Evolutionary conservation across 2,329 filamentous ascomycete genomes (phyloP).

Genomic region (Huntiella moniliformis): DNA sequence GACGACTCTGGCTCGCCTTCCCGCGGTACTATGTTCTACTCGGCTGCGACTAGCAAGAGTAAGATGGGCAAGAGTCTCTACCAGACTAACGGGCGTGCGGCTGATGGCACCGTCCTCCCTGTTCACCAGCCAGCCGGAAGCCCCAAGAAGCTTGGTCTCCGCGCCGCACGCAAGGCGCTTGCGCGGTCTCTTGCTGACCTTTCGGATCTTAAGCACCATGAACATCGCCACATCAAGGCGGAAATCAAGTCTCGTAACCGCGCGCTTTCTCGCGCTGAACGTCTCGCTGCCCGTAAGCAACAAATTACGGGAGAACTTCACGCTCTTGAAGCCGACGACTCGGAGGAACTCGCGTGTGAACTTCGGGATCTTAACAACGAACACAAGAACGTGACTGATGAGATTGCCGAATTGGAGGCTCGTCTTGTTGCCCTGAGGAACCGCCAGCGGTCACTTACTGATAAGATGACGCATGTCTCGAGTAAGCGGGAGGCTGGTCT

Average conservation of each 20-base stretch:
- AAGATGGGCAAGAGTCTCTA: conserved; percentile 26
- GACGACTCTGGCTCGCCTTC: conserved; percentile 21
- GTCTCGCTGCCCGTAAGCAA: conserved; percentile 29
- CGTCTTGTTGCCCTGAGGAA: conserved; percentile 41
- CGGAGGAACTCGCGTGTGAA: conserved; percentile 40
- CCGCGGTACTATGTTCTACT: conserved; percentile 23
- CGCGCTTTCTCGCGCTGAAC: conserved; percentile 38
- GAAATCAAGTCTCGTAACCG: conserved; percentile 37
- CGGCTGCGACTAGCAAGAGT: conserved; percentile 22
- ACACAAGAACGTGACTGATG: conserved; percentile 31
- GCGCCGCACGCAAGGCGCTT: conserved; percentile 45
- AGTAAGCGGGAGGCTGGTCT: conserved; percentile 52
- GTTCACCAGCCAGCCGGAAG: conserved; percentile 33
- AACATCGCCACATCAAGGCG: conserved; percentile 39
- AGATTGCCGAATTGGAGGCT: conserved; percentile 48
- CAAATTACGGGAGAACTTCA: conserved; percentile 33
- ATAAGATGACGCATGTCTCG: conserved; percentile 40
- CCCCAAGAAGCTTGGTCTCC: conserved; percentile 34
- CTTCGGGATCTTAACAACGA: conserved; percentile 41
- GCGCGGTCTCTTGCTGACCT: conserved; percentile 44
- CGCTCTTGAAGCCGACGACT: conserved; percentile 33
- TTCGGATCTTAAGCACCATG: conserved; percentile 47
- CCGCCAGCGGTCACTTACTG: conserved; percentile 37
- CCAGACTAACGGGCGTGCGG: conserved; percentile 20
- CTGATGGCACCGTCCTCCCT: conserved; percentile 35